phyloP scores from a whole-genome alignment of 2,329 filamentous ascomycete species.

The Chaetomium globosum region DNA sequence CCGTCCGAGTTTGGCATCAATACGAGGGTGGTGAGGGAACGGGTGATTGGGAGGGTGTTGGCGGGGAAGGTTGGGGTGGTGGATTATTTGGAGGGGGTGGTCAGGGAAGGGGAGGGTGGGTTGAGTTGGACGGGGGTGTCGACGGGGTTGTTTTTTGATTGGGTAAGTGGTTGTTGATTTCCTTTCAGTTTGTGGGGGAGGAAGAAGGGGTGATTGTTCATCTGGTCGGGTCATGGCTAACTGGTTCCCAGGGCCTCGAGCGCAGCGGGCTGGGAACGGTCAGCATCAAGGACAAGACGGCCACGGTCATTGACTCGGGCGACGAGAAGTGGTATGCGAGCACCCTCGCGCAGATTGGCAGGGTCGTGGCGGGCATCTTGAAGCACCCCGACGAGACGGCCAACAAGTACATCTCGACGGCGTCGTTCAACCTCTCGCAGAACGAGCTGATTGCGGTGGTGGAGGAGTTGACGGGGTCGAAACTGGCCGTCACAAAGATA shows the following conservation, averaged over 20 bases:
- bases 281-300: conserved; percentile 52
- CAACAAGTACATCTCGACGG: conserved; percentile 60
- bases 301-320: conserved; percentile 60
- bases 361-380: conserved; percentile 55
- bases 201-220: neutral
- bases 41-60: conserved; percentile 39
- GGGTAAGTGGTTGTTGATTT: conserved; percentile 43
- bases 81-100: conserved; percentile 56
- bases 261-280: conserved; percentile 57
- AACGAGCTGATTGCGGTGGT: conserved; percentile 57
- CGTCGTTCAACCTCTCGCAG: conserved; percentile 61
- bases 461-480: conserved; percentile 55
- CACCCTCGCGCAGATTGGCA: conserved; percentile 55
- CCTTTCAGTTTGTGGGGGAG: too few relatives aligned
- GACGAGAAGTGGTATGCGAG: conserved; percentile 54
- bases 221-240: neutral
- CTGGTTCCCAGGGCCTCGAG: conserved; percentile 46
- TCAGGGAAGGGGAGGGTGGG: conserved; percentile 41
- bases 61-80: conserved; percentile 42
- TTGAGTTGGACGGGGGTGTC: conserved; percentile 65
- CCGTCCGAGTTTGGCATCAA: conserved; percentile 56
- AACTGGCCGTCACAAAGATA: conserved; percentile 52
- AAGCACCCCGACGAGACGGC: conserved; percentile 53
- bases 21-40: conserved; percentile 37
- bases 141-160: conserved; percentile 64